Evolutionary conservation across 1,284 basidiomycete genomes (phyloP).

Genomic region (Flammula alnicola): DNA sequence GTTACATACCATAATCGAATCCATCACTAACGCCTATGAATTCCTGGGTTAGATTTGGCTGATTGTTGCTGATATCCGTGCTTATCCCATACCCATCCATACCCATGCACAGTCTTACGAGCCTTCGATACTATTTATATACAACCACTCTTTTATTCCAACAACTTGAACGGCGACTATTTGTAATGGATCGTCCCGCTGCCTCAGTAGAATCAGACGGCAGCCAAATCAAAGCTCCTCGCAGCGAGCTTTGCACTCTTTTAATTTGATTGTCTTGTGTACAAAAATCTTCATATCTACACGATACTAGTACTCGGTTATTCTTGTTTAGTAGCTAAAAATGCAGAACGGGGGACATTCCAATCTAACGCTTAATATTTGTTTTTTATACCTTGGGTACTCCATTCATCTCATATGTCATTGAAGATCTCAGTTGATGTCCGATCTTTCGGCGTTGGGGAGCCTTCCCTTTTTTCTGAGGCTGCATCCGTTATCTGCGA

Average conservation of each 20-base stretch:
- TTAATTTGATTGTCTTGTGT: no score
- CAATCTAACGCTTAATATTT: not conserved
- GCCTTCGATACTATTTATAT: no score
- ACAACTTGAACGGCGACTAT: not conserved
- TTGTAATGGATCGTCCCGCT: not conserved
- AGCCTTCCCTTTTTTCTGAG: slow-evolving; percentile 2
- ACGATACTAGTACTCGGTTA: no score
- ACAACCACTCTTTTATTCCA: not conserved
- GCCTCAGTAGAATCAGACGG: not conserved
- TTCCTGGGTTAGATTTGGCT: no score
- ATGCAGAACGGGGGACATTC: no score
- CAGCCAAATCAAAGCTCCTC: not conserved
- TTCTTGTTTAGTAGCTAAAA: no score
- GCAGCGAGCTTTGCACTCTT: not conserved
- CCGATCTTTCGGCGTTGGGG: not conserved
- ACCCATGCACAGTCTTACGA: no score
- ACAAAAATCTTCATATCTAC: no score
- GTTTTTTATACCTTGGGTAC: not conserved
- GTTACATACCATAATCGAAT: no score
- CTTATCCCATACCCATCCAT: no score
- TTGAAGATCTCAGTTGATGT: not conserved
- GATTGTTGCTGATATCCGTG: no score
- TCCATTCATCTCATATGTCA: not conserved
- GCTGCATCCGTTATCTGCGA: not conserved
- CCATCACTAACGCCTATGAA: no score